phyloP scores from a whole-genome alignment of 257 asterid species.

The Verbascum thapsus region DNA sequence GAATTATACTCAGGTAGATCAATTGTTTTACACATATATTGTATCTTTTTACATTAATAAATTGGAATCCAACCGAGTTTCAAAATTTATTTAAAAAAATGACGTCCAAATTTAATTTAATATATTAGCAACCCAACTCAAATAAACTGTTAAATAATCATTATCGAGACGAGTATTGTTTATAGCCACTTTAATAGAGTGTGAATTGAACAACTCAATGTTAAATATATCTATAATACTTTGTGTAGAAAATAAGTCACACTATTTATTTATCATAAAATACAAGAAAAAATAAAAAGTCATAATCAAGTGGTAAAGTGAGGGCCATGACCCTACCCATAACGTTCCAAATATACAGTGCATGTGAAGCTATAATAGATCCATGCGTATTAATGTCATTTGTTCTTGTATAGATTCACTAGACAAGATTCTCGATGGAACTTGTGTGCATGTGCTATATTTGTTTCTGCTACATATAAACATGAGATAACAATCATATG shows the following conservation, averaged over 20 bases:
- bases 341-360: constrained; percentile 18
- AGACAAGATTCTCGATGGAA: constrained; percentile 21
- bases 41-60: no score
- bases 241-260: background rate
- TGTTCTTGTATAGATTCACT: background rate
- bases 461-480: background rate
- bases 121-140: no score
- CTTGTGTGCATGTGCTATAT: constrained; percentile 31
- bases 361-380: constrained; percentile 23
- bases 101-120: no score
- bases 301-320: background rate
- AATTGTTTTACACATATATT: no score
- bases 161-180: no score
- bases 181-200: background rate
- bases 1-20: no score
- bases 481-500: background rate
- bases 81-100: no score
- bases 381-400: background rate
- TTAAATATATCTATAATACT: background rate
- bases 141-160: no score
- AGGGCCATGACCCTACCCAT: background rate
- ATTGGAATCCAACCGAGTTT: no score
- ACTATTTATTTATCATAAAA: background rate
- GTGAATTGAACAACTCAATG: background rate
- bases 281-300: background rate